Percentiles rank a stretch among this genome's conserved stretches.
phyloP scores from a whole-genome alignment of 78 protist genomes.

The Dictyostelium intermedium region DNA sequence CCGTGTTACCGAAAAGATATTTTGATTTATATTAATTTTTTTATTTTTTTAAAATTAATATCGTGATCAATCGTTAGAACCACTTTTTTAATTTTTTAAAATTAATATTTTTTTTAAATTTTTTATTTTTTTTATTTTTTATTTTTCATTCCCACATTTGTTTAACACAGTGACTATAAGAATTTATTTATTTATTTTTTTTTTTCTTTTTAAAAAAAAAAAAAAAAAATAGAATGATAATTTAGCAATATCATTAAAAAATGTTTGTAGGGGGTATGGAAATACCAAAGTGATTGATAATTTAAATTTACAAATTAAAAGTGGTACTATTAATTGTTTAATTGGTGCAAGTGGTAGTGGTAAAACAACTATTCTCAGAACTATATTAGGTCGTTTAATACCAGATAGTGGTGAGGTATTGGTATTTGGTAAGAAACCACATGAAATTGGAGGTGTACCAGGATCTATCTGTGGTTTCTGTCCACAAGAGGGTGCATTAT shows the following conservation, averaged over 20 bases:
- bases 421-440: constrained; percentile 59
- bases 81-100: too few relatives aligned
- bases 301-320: constrained; percentile 3
- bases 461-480: constrained; percentile 58
- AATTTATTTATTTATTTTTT: too few relatives aligned
- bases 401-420: constrained; percentile 41
- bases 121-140: too few relatives aligned
- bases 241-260: background rate
- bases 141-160: too few relatives aligned
- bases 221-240: background rate
- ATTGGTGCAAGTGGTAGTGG: constrained; percentile 83
- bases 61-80: too few relatives aligned
- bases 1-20: too few relatives aligned
- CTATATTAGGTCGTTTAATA: constrained; percentile 8
- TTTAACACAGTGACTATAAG: too few relatives aligned
- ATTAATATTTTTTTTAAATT: too few relatives aligned
- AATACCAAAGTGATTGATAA: constrained; percentile 11
- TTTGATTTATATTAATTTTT: too few relatives aligned
- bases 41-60: too few relatives aligned
- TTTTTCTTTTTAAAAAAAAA: too few relatives aligned
- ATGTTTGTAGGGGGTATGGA: constrained; percentile 51
- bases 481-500: constrained; percentile 85
- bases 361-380: constrained; percentile 48
- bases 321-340: constrained; percentile 56
- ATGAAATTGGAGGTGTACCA: constrained; percentile 4